Conservation (phyloP, 2,329 filamentous ascomycete species). For the Seiridium cupressi region DNA sequence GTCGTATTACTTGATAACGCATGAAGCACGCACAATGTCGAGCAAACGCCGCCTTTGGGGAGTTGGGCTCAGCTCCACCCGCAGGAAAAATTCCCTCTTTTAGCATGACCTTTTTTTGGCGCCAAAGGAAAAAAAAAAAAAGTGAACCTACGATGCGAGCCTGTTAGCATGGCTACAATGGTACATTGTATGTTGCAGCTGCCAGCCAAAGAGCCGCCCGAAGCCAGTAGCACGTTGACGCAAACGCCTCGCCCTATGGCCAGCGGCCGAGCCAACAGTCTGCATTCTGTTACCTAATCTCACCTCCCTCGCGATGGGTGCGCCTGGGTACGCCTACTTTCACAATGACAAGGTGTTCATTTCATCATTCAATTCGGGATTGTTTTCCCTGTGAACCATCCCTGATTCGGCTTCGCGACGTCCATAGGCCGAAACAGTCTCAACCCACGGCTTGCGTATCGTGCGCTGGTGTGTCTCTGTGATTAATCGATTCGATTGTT, state of each 20-base stretch:
- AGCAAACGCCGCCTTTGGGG: neutral
- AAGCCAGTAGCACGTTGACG: neutral
- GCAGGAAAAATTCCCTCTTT: constrained; percentile 1
- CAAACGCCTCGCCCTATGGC: neutral
- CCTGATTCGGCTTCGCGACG: neutral
- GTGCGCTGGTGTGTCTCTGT: no score
- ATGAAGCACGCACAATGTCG: neutral
- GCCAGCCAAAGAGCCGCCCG: neutral
- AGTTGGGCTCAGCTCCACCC: neutral
- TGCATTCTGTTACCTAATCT: neutral
- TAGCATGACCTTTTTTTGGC: neutral
- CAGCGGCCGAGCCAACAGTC: neutral
- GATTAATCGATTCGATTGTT: no score
- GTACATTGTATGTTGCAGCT: neutral
- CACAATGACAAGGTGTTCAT: neutral
- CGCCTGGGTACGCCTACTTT: neutral
- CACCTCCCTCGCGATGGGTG: neutral
- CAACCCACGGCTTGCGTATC: no score
- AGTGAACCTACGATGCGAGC: neutral
- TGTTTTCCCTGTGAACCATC: neutral
- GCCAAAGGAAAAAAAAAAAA: neutral
- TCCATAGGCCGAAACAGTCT: neutral
- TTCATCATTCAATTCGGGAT: neutral
- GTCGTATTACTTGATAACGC: constrained; percentile 5
- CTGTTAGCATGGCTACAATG: neutral